Percentiles rank a stretch among this genome's conserved stretches.
phyloP scores from a whole-genome alignment of 192 early-diverging fungal genomes.

The Backusella australiensis region DNA sequence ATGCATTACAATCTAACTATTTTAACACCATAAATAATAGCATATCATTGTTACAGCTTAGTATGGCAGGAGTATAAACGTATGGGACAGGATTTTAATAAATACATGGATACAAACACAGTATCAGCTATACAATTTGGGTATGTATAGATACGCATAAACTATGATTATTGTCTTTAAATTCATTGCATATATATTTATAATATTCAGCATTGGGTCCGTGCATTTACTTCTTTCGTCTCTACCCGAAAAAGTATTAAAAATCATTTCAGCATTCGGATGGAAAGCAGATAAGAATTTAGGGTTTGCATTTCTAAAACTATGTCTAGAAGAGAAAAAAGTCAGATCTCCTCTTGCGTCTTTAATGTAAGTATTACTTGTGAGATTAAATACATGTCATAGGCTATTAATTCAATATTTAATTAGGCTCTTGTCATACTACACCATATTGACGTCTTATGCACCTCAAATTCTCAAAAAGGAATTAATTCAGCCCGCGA shows the following conservation, averaged over 20 bases:
- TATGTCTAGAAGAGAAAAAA: slow-evolving; percentile 43
- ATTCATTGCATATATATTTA: background rate
- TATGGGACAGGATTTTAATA: slow-evolving; percentile 35
- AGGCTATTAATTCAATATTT: background rate
- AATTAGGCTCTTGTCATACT: slow-evolving; percentile 31
- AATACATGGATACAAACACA: slow-evolving; percentile 33
- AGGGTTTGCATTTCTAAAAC: slow-evolving; percentile 49
- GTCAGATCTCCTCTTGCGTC: slow-evolving; percentile 53
- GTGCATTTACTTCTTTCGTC: slow-evolving; percentile 31
- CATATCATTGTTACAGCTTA: slow-evolving; percentile 34
- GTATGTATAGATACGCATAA: slow-evolving; percentile 3
- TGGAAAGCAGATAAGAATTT: slow-evolving; percentile 53
- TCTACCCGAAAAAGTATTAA: slow-evolving; percentile 29
- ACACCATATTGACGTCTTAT: slow-evolving; percentile 31
- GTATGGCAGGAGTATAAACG: slow-evolving; percentile 43
- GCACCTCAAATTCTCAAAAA: slow-evolving; percentile 31
- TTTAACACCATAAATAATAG: slow-evolving; percentile 5
- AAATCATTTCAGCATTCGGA: slow-evolving; percentile 51
- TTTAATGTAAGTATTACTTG: slow-evolving; percentile 40
- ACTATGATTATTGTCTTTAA: background rate
- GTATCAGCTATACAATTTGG: slow-evolving; percentile 41
- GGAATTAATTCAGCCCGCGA: slow-evolving; percentile 32
- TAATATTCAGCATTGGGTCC: slow-evolving; percentile 30
- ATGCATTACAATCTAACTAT: background rate
- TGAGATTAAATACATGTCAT: background rate